Evolutionary conservation across 2,329 filamentous ascomycete species (phyloP).

Genomic region (Curvularia eragrostidis): DNA sequence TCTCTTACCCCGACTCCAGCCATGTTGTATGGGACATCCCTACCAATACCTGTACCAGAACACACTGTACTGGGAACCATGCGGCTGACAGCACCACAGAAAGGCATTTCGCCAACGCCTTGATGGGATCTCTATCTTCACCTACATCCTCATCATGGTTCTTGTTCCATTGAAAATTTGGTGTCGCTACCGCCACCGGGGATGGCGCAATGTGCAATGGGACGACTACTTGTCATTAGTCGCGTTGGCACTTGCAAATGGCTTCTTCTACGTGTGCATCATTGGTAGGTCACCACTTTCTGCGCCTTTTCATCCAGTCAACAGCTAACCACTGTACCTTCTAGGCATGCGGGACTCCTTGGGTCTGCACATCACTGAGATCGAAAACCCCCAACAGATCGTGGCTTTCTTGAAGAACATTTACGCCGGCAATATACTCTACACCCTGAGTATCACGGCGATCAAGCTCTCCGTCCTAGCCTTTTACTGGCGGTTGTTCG

Average conservation of each 20-base stretch:
- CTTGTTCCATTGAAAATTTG: conserved; percentile 35
- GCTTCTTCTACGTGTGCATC: conserved; percentile 28
- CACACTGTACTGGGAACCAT: background rate
- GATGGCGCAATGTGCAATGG: conserved; percentile 29
- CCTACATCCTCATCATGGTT: conserved; percentile 31
- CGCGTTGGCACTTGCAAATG: conserved; percentile 25
- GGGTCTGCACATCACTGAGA: conserved; percentile 20
- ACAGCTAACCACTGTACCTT: background rate
- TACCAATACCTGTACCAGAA: conserved; percentile 8
- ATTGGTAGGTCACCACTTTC: conserved; percentile 22
- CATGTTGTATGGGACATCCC: background rate
- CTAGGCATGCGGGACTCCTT: conserved; percentile 27
- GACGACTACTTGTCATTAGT: conserved; percentile 30
- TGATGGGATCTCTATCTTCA: conserved; percentile 30
- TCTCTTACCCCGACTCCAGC: background rate
- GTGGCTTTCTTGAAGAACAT: conserved; percentile 26
- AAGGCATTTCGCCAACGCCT: conserved; percentile 25
- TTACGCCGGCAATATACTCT: conserved; percentile 30
- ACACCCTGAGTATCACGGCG: conserved; percentile 22
- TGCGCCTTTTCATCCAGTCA: background rate
- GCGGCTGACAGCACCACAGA: conserved; percentile 4
- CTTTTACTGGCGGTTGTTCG: conserved; percentile 38
- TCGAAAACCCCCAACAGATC: conserved; percentile 16
- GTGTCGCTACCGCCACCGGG: conserved; percentile 28
- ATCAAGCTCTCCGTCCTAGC: conserved; percentile 36